Evolutionary conservation across 495 filamentous ascomycete species (phyloP), one percentile per base, ranked within the genome.

Genomic region (Cladorrhinum samala): DNA sequence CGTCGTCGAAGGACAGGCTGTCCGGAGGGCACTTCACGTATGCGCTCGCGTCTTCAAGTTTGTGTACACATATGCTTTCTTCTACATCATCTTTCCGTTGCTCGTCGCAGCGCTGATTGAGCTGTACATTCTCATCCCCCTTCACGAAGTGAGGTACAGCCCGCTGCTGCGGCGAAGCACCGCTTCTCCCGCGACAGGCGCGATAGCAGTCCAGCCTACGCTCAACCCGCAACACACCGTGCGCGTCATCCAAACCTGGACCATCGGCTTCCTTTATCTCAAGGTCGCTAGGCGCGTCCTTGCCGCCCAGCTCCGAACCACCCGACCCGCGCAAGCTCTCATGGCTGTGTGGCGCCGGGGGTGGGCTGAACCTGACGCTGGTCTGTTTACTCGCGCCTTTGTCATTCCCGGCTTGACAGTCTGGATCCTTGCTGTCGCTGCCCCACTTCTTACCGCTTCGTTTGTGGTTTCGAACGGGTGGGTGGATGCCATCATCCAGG

Each of bases 191-290:
- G 14, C 24, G 13, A 49, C 38, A 0, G 40, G 41, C 18, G 49
- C 37, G 11, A 23, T 46, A 9, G 18, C 36, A 3, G 13, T 3
- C 6, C 9, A 16, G 7, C 14, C 33, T 13, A 55, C 51, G 0
- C 60, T 60, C 42, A 61, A 72, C 13, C 72, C 83, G 25, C 69
- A 71, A 1, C 91, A 95, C 62, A 85, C 88, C 33, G 81, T 97
- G 37, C 87, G 95, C 58, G 78, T 96, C 48, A 82, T 96, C 50
- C 92, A 97, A 66, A 83, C 88, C 59, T 98, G 94, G 91, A 94
- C 91, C 1, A 72, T 97, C 2, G 94, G 94, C 8, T 81, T 97
- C 17, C 78, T 98, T 25, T 96, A 96, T 68, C 79, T 95, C 46
- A 92, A 95, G 53, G 82, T 96, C 69, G 82, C 81, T n/a, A 77